phyloP scores from a whole-genome alignment of 129 eudicot genomes.

The Erigeron canadensis region DNA sequence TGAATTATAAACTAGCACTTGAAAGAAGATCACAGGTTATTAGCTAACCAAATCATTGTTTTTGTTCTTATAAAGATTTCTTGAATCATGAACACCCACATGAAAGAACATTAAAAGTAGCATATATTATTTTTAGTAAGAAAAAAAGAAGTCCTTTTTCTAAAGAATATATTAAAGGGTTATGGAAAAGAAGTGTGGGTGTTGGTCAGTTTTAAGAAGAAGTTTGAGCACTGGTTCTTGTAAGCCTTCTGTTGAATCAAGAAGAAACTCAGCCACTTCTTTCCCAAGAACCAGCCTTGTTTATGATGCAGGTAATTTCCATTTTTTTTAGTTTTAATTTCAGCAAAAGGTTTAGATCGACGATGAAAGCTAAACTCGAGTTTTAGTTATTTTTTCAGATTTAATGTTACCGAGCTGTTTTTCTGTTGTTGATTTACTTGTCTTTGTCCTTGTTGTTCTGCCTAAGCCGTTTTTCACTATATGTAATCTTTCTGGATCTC shows the following conservation, averaged over 20 bases:
- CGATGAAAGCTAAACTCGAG: too few relatives aligned
- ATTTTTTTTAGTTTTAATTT: not conserved
- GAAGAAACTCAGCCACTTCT: constrained; percentile 50
- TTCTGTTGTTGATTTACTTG: not conserved
- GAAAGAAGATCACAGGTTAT: too few relatives aligned
- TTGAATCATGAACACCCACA: constrained; percentile 19
- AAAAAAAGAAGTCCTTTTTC: not conserved
- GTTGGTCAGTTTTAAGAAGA: constrained; percentile 74
- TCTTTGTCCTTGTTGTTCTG: not conserved
- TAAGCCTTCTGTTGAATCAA: constrained; percentile 53
- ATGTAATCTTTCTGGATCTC: too few relatives aligned
- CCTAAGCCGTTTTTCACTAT: too few relatives aligned
- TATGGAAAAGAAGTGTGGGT: constrained; percentile 83
- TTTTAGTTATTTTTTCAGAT: too few relatives aligned
- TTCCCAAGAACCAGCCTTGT: constrained; percentile 90
- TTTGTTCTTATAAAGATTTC: constrained; percentile 16
- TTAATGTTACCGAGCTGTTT: too few relatives aligned
- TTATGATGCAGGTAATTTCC: constrained; percentile 79
- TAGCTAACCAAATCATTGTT: not conserved
- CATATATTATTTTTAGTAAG: constrained; percentile 10
- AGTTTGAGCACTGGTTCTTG: constrained; percentile 52
- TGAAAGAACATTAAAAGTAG: not conserved
- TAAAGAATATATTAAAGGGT: not conserved
- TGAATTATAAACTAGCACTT: too few relatives aligned
- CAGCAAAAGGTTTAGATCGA: too few relatives aligned